Evolutionary conservation across 495 filamentous ascomycete genomes (phyloP).

Genomic region (Sordaria brevicollis): DNA sequence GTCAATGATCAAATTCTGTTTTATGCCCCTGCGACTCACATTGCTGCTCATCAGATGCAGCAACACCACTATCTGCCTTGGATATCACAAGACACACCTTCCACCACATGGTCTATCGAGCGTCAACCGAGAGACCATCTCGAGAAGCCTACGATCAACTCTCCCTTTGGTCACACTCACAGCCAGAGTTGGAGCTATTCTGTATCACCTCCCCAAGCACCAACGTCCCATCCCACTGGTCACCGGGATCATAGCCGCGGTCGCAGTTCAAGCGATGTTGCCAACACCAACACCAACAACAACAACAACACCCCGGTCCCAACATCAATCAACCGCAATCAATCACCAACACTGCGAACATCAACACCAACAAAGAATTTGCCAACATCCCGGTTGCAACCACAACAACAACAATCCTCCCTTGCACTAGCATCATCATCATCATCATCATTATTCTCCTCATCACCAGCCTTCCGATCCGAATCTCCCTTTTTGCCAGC

Average conservation of each 20-base stretch:
- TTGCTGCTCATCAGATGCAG: background rate
- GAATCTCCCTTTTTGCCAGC: background rate
- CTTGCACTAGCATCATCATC: background rate
- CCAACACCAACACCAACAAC: background rate
- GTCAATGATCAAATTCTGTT: background rate
- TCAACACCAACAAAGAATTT: slow-evolving; percentile 4
- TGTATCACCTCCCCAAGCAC: background rate
- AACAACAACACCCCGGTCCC: background rate
- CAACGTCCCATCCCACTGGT: background rate
- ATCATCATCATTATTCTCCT: background rate
- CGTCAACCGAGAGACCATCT: background rate
- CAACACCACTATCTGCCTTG: background rate
- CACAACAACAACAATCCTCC: background rate
- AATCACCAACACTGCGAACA: background rate
- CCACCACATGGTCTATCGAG: background rate
- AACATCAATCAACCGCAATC: background rate
- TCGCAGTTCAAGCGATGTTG: background rate
- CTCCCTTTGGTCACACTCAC: background rate
- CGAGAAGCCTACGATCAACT: background rate
- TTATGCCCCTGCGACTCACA: background rate
- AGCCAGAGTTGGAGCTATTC: background rate
- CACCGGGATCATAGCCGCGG: background rate
- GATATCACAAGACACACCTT: background rate
- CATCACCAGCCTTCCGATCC: background rate
- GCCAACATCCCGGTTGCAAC: background rate